Evolutionary conservation across 2,329 filamentous ascomycete species (phyloP).

Genomic region (Diaporthe longicolla): DNA sequence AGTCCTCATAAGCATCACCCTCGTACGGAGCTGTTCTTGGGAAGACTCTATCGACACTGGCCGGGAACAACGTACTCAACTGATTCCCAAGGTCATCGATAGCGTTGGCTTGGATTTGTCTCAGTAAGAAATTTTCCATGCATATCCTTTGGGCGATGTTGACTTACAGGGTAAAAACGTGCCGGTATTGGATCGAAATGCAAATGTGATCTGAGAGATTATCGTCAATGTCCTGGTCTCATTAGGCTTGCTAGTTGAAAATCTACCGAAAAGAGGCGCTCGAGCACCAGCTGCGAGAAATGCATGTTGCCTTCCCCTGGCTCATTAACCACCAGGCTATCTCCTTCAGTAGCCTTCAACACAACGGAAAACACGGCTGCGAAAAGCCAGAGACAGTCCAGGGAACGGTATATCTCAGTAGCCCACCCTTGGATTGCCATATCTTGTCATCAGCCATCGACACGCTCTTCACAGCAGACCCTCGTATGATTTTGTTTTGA

Average conservation of each 20-base stretch:
- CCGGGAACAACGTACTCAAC: conserved; percentile 52
- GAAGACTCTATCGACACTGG: conserved; percentile 67
- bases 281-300: conserved; percentile 75
- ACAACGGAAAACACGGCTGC: conserved; percentile 67
- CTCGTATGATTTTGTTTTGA: conserved; percentile 68
- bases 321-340: conserved; percentile 50
- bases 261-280: conserved; percentile 65
- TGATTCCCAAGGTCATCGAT: conserved; percentile 14
- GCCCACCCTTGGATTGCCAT: conserved; percentile 75
- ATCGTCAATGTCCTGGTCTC: conserved; percentile 12
- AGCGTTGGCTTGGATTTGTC: conserved; percentile 26
- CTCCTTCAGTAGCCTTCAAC: conserved; percentile 68
- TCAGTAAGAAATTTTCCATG: conserved; percentile 12
- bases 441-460: conserved; percentile 71
- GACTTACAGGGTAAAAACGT: conserved; percentile 16
- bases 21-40: conserved; percentile 80
- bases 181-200: conserved; percentile 20
- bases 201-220: conserved; percentile 13
- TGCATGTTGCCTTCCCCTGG: conserved; percentile 73
- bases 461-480: conserved; percentile 65
- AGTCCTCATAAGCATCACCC: conserved; percentile 76
- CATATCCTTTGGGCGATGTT: conserved; percentile 7
- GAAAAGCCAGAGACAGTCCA: conserved; percentile 54
- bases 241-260: conserved; percentile 12
- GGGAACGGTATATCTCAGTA: conserved; percentile 17